Conservation (phyloP, 495 filamentous ascomycete genomes). For the Barbatosphaeria neglecta region DNA sequence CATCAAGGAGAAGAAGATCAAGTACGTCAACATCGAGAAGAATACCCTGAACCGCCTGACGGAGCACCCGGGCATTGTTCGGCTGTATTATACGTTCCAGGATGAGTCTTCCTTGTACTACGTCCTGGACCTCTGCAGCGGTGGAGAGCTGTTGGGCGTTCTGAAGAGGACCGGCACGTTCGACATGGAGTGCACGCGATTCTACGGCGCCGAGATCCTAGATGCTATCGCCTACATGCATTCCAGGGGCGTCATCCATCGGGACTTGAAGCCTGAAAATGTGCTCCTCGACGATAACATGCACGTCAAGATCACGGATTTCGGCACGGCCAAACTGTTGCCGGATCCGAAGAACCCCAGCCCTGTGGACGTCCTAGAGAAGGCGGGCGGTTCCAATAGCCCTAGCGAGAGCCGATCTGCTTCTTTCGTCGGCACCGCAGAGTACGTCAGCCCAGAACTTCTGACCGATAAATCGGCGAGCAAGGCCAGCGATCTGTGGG, state of each 20-base stretch:
- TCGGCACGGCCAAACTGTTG: slow-evolving; percentile 92
- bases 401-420: slow-evolving; percentile 63
- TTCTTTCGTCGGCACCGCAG: slow-evolving; percentile 96
- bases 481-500: slow-evolving; percentile 97
- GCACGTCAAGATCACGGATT: slow-evolving; percentile 98
- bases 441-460: slow-evolving; percentile 96
- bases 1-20: slow-evolving; percentile 99
- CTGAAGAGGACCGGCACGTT: slow-evolving; percentile 90
- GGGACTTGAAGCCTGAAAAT: slow-evolving; percentile 96
- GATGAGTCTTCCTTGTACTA: slow-evolving; percentile 94
- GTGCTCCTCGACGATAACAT: slow-evolving; percentile 89
- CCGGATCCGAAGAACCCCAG: slow-evolving; percentile 48
- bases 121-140: slow-evolving; percentile 86
- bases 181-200: slow-evolving; percentile 88
- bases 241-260: slow-evolving; percentile 86
- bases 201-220: slow-evolving; percentile 92
- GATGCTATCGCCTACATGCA: slow-evolving; percentile 99
- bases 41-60: slow-evolving; percentile 93
- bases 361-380: slow-evolving; percentile 36
- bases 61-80: slow-evolving; percentile 92
- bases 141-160: slow-evolving; percentile 84
- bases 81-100: slow-evolving; percentile 98
- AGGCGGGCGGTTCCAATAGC: slow-evolving; percentile 33
- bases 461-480: slow-evolving; percentile 92
- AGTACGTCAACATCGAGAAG: slow-evolving; percentile 99